phyloP scores from a whole-genome alignment of 805 yeast genomes.

The Lipomyces orientalis region DNA sequence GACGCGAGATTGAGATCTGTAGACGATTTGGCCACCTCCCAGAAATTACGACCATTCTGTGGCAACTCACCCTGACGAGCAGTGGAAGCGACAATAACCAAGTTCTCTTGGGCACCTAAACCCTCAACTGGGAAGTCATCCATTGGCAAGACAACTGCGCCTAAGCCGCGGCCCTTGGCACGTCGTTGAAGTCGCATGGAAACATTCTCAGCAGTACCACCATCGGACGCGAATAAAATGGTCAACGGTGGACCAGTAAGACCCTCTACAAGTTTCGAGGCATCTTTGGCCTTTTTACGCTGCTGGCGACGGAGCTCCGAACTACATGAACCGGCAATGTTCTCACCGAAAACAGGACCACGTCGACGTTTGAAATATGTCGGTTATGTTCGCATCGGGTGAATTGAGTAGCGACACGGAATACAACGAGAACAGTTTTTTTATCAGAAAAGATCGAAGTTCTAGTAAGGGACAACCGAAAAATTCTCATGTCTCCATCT shows the following conservation, averaged over 20 bases:
- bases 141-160: conserved; percentile 67
- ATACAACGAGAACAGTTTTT: conserved; percentile 17
- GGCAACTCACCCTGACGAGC: conserved; percentile 91
- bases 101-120: conserved; percentile 68
- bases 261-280: conserved; percentile 79
- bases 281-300: conserved; percentile 70
- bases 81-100: conserved; percentile 73
- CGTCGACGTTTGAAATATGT: conserved; percentile 47
- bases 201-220: conserved; percentile 82
- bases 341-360: conserved; percentile 78
- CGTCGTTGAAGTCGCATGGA: conserved; percentile 80
- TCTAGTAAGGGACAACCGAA: conserved; percentile 60
- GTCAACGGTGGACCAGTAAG: conserved; percentile 91
- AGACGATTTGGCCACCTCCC: conserved; percentile 72
- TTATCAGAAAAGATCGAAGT: conserved; percentile 23
- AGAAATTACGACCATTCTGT: conserved; percentile 75
- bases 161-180: conserved; percentile 79
- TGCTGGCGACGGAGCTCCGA: conserved; percentile 65
- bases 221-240: conserved; percentile 87
- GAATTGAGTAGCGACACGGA: conserved; percentile 18
- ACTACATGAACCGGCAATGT: conserved; percentile 66
- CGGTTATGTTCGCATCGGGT: conserved; percentile 19
- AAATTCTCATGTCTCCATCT: conserved; percentile 67
- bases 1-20: conserved; percentile 67
- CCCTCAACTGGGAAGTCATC: conserved; percentile 78